Evolutionary conservation across 1,139 yeast genomes (phyloP), one percentile per base, ranked within the genome.

Genomic region (Zygotorulaspora mrakii): DNA sequence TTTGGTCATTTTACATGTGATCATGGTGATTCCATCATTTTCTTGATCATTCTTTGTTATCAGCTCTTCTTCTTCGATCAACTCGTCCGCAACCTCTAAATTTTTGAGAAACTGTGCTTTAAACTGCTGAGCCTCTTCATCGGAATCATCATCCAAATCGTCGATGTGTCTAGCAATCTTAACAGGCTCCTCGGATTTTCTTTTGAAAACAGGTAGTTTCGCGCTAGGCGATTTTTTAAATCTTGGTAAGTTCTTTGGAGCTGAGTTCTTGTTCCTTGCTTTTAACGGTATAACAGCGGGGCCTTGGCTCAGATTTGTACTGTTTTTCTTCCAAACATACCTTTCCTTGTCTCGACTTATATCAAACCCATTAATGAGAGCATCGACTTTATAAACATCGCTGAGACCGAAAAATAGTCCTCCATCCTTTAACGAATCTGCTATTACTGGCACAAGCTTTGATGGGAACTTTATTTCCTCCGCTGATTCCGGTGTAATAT

Each of bases 91-190:
- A 26, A 33, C 65, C 71, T 13, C 65, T 67, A 68, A 64, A 39
- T 73, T 79, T 45, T 76, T 74, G 55, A 79, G 77, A 52, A 69
- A 77, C 17, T 71, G 65, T 40, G 75, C 65, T 58, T 76, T 79
- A 31, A 53, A 49, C 18, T 41, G 45, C 5, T 48, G 58, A 18
- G 48, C 53, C n/a, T 42, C 61, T 35, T 53, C 59, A 35, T 35
- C 43, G 23, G 39, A 32, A 34, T 48, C 50, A 37, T 43, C 33
- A 34, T 47, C 24, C 40, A 40, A 33, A 36, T 48, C 50, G 38
- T 43, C 31, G 35, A 46, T 20, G 39, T 40, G 25, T 32, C 35
- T 33, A 48, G 50, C 32, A 35, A 37, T 33, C 34, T 40, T 33
- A 20, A 35, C 42, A 11, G 37, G 34, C 6, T 37, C 30, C 8